Conservation (phyloP, 768 basidiomycete genomes). For the Pleurotus eryngii region DNA sequence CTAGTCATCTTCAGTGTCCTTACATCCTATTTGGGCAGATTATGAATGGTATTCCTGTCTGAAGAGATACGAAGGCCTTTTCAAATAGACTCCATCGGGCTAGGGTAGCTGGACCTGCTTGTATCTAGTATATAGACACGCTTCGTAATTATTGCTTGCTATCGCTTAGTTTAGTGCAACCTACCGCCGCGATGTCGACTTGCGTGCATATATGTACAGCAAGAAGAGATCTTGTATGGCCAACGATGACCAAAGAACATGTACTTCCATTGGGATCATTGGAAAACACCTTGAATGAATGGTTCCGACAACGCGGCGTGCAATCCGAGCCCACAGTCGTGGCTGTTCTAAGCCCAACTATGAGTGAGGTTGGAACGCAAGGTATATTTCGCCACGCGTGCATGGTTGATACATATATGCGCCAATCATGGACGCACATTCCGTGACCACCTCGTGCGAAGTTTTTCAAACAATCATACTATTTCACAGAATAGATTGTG, state of each 20-base stretch:
- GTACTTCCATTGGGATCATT: too few species aligned
- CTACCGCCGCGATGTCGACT: too few species aligned
- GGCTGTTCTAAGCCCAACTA: too few species aligned
- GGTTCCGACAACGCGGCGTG: too few species aligned
- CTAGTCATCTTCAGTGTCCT: background rate
- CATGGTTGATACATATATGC: too few species aligned
- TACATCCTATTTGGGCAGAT: conserved; percentile 36
- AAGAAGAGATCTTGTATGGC: too few species aligned
- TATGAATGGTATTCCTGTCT: conserved; percentile 89
- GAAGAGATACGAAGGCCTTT: conserved; percentile 67
- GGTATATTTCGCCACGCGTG: too few species aligned
- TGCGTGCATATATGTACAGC: background rate
- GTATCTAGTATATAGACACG: background rate
- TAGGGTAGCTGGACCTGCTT: too few species aligned
- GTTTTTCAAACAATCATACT: conserved; percentile 7
- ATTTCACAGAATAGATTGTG: conserved; percentile 70
- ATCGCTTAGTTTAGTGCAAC: background rate
- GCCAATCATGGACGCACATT: background rate
- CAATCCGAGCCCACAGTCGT: too few species aligned
- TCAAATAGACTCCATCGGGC: conserved; percentile 20
- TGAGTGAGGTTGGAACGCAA: too few species aligned
- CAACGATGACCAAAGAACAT: too few species aligned
- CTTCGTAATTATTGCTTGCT: background rate
- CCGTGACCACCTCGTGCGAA: background rate
- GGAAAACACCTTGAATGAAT: too few species aligned